These are phyloP conservation scores for Acanthamoeba sp. DNA, from an alignment of 208 protist genomes.

Conservation along the genomic window DNA sequence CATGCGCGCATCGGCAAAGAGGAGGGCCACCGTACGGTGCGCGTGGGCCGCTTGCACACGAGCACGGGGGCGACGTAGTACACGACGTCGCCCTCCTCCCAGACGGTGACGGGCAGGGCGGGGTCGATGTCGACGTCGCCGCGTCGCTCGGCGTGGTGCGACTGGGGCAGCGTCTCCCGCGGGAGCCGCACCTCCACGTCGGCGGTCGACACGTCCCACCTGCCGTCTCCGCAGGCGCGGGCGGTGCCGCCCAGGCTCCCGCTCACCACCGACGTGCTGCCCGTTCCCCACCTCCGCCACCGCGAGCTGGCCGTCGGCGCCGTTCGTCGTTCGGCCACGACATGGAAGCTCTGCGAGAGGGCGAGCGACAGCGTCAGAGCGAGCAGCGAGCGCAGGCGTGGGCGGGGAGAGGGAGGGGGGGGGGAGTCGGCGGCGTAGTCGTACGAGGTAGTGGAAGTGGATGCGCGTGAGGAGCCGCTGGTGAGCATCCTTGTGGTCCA, in stretches of 20 bases:
- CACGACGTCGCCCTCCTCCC: conserved; percentile 12
- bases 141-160: not conserved
- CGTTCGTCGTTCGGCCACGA: conserved; percentile 37
- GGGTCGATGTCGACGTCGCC: not conserved
- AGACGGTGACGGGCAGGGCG: not conserved
- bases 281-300: conserved; percentile 6
- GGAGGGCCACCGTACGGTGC: not conserved
- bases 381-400: too few relatives aligned
- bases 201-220: not conserved
- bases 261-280: conserved; percentile 1
- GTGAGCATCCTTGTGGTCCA: conserved; percentile 62
- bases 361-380: too few relatives aligned
- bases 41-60: conserved; percentile 57
- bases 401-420: too few relatives aligned
- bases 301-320: not conserved
- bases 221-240: conserved; percentile 15
- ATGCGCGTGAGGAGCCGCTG: conserved; percentile 47
- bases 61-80: conserved; percentile 49
- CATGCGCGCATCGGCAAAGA: too few relatives aligned
- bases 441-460: conserved; percentile 68
- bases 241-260: conserved; percentile 38
- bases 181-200: conserved; percentile 12
- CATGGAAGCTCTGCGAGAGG: not conserved
- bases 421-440: too few relatives aligned
- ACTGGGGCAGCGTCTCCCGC: conserved; percentile 8